These are phyloP conservation scores for Trichoderma sp. DNA, from an alignment of 2,329 filamentous ascomycete genomes.

Conservation along the genomic window DNA sequence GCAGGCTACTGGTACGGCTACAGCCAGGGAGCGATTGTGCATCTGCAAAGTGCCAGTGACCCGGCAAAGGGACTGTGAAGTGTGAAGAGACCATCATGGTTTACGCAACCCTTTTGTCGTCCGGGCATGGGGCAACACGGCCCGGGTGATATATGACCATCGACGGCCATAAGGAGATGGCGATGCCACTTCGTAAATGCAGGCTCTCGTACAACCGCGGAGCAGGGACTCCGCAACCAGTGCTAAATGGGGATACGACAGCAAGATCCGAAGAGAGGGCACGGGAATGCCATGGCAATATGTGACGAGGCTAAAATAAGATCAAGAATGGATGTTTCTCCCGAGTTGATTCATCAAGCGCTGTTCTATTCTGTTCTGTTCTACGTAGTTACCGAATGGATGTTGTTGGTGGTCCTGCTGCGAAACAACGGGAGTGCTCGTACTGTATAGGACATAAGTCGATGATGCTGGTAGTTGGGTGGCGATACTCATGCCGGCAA, in stretches of 20 bases:
- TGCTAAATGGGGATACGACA: slow-evolving; percentile 13
- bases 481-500: slow-evolving; percentile 3
- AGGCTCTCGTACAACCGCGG: slow-evolving; percentile 1
- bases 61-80: neutral
- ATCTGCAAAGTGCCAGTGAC: neutral
- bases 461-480: neutral
- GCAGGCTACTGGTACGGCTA: neutral
- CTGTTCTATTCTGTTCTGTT: too few relatives aligned
- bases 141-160: slow-evolving; percentile 11
- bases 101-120: neutral
- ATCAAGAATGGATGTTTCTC: neutral
- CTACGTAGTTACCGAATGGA: too few relatives aligned
- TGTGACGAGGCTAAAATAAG: neutral
- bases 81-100: neutral
- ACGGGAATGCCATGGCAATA: neutral
- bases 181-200: slow-evolving; percentile 14
- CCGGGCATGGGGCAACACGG: neutral
- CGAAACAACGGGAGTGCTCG: neutral
- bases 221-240: neutral
- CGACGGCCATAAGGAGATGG: neutral
- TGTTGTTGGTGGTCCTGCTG: neutral
- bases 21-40: neutral
- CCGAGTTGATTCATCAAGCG: neutral
- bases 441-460: too few relatives aligned
- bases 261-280: neutral